A percentile compares a stretch with the other conserved stretches of the same genome.
These are phyloP conservation scores for Farysia itapuensis DNA, from an alignment of 1,284 basidiomycete species.

Conservation along the genomic window DNA sequence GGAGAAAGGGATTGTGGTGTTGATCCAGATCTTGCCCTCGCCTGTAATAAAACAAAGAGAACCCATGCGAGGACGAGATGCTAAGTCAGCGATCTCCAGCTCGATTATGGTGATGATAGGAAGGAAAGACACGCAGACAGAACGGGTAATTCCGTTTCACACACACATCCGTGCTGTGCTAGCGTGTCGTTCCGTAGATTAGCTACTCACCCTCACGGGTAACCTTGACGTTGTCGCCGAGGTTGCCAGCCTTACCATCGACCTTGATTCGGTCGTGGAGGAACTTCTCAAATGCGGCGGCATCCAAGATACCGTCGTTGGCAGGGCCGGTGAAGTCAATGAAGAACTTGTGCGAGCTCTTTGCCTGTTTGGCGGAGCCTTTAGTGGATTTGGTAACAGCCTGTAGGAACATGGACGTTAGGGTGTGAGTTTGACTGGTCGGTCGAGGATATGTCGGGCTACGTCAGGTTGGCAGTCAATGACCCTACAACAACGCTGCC, in stretches of 20 bases:
- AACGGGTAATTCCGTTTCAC: too few relatives aligned
- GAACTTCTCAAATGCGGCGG: conserved; percentile 87
- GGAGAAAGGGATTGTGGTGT: conserved; percentile 61
- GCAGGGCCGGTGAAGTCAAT: conserved; percentile 94
- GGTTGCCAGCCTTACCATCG: conserved; percentile 66
- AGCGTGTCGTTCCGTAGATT: background rate
- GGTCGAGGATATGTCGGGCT: too few relatives aligned
- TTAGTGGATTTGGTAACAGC: conserved; percentile 54
- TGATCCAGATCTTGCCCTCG: conserved; percentile 62
- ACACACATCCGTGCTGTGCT: too few relatives aligned
- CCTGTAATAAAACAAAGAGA: conserved; percentile 27
- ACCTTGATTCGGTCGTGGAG: conserved; percentile 92
- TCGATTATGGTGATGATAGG: conserved; percentile 6
- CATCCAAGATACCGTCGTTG: conserved; percentile 84
- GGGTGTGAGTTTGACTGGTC: too few relatives aligned
- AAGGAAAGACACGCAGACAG: background rate
- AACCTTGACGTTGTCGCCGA: conserved; percentile 63
- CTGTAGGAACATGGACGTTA: too few relatives aligned
- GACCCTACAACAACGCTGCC: too few relatives aligned
- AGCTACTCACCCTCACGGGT: conserved; percentile 59
- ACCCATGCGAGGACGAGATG: conserved; percentile 37
- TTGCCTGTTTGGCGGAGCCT: conserved; percentile 61
- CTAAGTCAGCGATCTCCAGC: conserved; percentile 37
- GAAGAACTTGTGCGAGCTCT: conserved; percentile 85
- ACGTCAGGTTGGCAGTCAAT: too few relatives aligned